Evolutionary conservation across 148 eudicot genomes (phyloP).

Genomic region (Cornus suecica): DNA sequence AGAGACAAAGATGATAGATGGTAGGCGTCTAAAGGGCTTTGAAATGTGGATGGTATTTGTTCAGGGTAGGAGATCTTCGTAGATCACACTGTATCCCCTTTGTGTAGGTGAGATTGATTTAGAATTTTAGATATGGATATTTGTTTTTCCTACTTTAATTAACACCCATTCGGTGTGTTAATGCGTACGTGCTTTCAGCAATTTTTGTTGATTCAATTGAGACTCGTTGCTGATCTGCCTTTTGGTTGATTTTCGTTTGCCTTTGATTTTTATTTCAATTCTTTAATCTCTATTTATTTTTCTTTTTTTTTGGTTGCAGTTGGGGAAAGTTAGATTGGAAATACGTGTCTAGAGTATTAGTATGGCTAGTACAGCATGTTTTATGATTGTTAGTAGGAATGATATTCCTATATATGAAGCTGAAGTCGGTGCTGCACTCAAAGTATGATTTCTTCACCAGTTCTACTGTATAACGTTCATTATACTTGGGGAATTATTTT

Average conservation of each 20-base stretch:
- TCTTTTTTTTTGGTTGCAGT: slow-evolving; percentile 5
- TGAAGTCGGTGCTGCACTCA: slow-evolving; percentile 78
- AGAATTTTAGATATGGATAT: too few species aligned
- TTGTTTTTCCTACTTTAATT: too few species aligned
- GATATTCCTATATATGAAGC: slow-evolving; percentile 98
- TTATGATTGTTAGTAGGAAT: slow-evolving; percentile 90
- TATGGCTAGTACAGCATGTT: slow-evolving; percentile 89
- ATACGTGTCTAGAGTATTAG: not conserved
- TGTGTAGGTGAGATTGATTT: too few species aligned
- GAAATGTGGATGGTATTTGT: too few species aligned
- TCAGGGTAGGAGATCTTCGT: too few species aligned
- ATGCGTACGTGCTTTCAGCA: not conserved
- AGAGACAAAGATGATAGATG: too few species aligned
- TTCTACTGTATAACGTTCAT: slow-evolving; percentile 1
- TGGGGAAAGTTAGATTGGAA: not conserved
- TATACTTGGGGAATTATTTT: not conserved
- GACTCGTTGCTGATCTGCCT: not conserved
- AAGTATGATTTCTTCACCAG: slow-evolving; percentile 38
- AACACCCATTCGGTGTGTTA: not conserved
- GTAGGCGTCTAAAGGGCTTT: too few species aligned
- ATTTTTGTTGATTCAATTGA: too few species aligned
- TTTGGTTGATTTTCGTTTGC: not conserved
- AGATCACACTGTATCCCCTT: too few species aligned
- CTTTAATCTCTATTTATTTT: not conserved
- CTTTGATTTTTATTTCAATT: slow-evolving; percentile 7